Evolutionary conservation across 1,139 yeast genomes (phyloP).

Genomic region (Magnusiomyces starmeri): DNA sequence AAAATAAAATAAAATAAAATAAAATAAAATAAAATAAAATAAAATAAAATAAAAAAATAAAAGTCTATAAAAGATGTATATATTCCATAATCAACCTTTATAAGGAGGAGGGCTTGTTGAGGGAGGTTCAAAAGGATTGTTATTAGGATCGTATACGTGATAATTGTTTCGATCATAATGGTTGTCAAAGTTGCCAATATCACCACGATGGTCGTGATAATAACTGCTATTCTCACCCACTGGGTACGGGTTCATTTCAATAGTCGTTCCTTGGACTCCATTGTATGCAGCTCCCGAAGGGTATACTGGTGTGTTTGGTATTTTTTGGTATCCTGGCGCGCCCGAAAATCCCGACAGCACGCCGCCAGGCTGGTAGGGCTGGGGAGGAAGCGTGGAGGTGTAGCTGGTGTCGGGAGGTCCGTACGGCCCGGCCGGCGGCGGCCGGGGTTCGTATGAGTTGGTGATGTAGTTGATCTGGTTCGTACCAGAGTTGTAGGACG

Average conservation of each 20-base stretch:
- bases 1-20: background rate
- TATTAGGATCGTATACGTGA: background rate
- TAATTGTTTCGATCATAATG: background rate
- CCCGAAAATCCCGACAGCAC: too few relatives aligned
- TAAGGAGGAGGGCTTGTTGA: background rate
- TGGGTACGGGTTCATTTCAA: constrained; percentile 9
- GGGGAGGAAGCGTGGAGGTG: too few relatives aligned
- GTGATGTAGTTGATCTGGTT: too few relatives aligned
- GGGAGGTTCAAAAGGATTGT: background rate
- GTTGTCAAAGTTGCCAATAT: constrained; percentile 8
- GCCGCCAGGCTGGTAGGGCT: too few relatives aligned
- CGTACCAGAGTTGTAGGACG: background rate
- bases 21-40: too few relatives aligned
- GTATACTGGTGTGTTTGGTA: too few relatives aligned
- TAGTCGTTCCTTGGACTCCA: background rate
- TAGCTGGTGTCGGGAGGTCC: too few relatives aligned
- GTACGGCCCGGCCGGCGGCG: constrained; percentile 5
- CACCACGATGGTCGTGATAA: background rate
- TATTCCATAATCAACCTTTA: background rate
- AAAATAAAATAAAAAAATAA: background rate
- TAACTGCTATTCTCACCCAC: background rate
- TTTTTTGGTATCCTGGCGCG: too few relatives aligned
- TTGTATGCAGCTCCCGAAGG: background rate
- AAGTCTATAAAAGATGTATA: too few relatives aligned
- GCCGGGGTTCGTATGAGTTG: too few relatives aligned